Evolutionary conservation across 225 moss, liverwort and hornwort genomes (phyloP), one percentile per base, ranked within the genome.

Genomic region (Climacium dendroides): DNA sequence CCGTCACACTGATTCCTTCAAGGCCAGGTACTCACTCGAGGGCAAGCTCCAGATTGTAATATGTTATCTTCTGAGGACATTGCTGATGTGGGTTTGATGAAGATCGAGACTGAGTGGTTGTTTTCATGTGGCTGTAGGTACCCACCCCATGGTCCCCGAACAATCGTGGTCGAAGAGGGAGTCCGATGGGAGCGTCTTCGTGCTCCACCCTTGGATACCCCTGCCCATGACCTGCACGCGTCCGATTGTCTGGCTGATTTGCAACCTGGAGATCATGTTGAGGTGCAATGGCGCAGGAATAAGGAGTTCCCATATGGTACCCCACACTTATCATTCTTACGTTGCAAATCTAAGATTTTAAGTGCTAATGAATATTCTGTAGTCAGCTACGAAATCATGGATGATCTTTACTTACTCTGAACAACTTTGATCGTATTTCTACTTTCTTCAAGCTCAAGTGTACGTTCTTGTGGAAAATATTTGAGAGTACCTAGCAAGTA

Each of bases 291-390:
- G 98, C 96, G 96, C 86, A 91, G 95, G 54, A 96, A 96, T 78
- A 98, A 96, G 87, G 98, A 98, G 67, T 96, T 98, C 22, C 98
- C 96, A 60, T 98, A 96, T 67, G 98, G 98, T 98, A 89, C n/a
- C 30, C 41, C 24, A 8, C 78, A 35, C 50, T 43, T 11, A 23
- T 48, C 81, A 64, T 50, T 82, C 85, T 28, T 25, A 17, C 22
- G 55, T 35, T 64, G 16, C 48, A n/a, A 12, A 64, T 35, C 35
- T 61, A 64, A 11, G n/a, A 35, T 23, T 50, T 11, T 24, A 29
- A 64, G 48, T 48, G 64, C 25, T 6, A 64, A 34, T 32, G 24
- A 63, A 48, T 48, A 35, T 81, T 48, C 81, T 48, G 35, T 25
- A 48, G 37, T 63, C 35, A 62, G 80, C 47, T 23, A 80, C 34